A percentile compares a stretch with the other conserved stretches of the same genome.
These are phyloP conservation scores for Paramecium sonneborni DNA, from an alignment of 73 alveolate genomes.

Conservation along the genomic window DNA sequence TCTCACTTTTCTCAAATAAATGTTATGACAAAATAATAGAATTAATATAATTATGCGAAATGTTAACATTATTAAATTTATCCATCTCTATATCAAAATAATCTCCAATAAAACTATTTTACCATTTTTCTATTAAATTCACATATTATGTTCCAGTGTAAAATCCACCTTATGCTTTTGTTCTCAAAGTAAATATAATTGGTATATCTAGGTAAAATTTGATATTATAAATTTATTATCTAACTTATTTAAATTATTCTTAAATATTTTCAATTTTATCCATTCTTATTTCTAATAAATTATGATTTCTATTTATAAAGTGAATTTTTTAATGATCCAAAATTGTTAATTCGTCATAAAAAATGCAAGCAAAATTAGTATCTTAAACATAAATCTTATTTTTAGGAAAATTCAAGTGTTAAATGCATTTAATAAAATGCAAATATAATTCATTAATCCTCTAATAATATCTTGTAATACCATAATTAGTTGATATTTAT, in stretches of 20 bases:
- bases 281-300: background rate
- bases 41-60: background rate
- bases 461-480: background rate
- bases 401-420: background rate
- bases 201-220: background rate
- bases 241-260: background rate
- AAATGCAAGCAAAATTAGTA: background rate
- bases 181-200: slow-evolving; percentile 3
- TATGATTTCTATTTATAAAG: slow-evolving; percentile 15
- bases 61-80: background rate
- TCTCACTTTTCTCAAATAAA: background rate
- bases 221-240: background rate
- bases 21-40: background rate
- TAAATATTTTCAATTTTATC: background rate
- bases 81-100: background rate
- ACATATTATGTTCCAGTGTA: background rate
- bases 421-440: background rate
- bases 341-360: background rate
- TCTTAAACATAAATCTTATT: background rate
- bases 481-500: background rate
- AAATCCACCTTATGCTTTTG: background rate
- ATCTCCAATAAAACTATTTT: slow-evolving; percentile 11
- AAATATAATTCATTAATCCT: background rate
- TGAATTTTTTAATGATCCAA: background rate
- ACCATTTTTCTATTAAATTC: background rate